Percentiles rank a stretch among this genome's conserved stretches.
These are phyloP conservation scores for Zopfia rhizophila DNA, from an alignment of 2,329 filamentous ascomycete genomes.

Conservation along the genomic window DNA sequence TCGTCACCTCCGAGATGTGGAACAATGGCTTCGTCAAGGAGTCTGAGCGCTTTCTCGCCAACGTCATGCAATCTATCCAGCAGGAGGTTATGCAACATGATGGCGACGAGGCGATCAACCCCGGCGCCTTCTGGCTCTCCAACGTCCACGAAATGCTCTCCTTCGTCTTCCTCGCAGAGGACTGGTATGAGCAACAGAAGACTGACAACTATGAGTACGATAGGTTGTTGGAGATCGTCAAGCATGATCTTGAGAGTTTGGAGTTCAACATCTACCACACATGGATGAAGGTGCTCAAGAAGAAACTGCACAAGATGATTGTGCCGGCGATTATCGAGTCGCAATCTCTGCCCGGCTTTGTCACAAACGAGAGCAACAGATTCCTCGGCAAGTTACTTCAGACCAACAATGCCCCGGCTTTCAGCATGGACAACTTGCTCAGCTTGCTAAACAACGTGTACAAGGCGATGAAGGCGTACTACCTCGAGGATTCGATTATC, in stretches of 20 bases:
- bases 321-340: slow-evolving; percentile 99
- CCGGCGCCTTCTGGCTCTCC: slow-evolving; percentile 97
- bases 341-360: slow-evolving; percentile 96
- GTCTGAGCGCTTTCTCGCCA: slow-evolving; percentile 97
- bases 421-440: slow-evolving; percentile 98
- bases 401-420: slow-evolving; percentile 90
- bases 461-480: slow-evolving; percentile 99
- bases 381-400: slow-evolving; percentile 97
- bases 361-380: slow-evolving; percentile 97
- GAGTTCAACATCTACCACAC: slow-evolving; percentile 99
- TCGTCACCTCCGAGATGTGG: slow-evolving; percentile 99
- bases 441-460: slow-evolving; percentile 96
- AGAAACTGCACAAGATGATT: slow-evolving; percentile 99
- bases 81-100: slow-evolving; percentile 99
- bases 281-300: slow-evolving; percentile 99
- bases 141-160: slow-evolving; percentile 99
- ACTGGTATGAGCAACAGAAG: slow-evolving; percentile 99
- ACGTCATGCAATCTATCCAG: slow-evolving; percentile 99
- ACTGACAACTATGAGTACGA: slow-evolving; percentile 99
- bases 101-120: slow-evolving; percentile 95
- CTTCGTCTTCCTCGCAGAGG: slow-evolving; percentile 97
- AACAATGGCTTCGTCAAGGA: slow-evolving; percentile 99
- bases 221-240: slow-evolving; percentile 95
- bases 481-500: slow-evolving; percentile 95
- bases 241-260: slow-evolving; percentile 96